Base-by-base conservation (phyloP, 768 basidiomycete species). In the Exidia glandulosa region DNA sequence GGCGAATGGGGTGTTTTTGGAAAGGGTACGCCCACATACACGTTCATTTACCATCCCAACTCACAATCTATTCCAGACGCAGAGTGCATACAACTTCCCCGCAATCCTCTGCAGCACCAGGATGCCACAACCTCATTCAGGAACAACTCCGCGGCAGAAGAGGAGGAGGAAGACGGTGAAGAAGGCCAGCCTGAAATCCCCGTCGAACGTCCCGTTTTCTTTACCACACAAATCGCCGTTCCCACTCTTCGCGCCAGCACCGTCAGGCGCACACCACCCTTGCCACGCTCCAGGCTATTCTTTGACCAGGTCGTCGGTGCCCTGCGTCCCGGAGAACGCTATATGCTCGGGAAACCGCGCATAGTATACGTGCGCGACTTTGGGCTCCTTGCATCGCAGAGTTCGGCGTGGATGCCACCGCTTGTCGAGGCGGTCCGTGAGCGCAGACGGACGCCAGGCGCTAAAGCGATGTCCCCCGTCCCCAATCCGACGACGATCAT, bases 1-100 rank as follows among this genome's bases (percentile, higher is more conserved):
- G 90, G 92, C n/a, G 86, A 90, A 70, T 88, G 85, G 77, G 93
- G 93, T 2, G 76, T 79, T 23, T 91, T 91, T 69, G 92, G 93
- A 30, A 81, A 85, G 79, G 88, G 88, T 86, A 57, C 56, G 65
- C 36, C 36, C 36, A 2, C 36, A 19, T 19, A 2, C 36, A 37
- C 19, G n/a, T 61, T 55, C 60, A 14, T 32, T 52, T 50, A 10
- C 23, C 55, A 32, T 57, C 50, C 5, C 57, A 37, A 23, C 34
- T 48, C 34, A 32, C 36, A 31, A 59, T 59, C 23, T 57, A 50
- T 16, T 59, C 16, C 59, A 92, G 90, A 88, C 33, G 89, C 87
- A 4, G 82, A 78, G 63, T 77, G 80, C 2, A 72, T 91, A 23
- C 81, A 85, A 60, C 71, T 93, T 3, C 81, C 85, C 2, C 76